Evolutionary conservation across 2,329 filamentous ascomycete species (phyloP).

Genomic region (Colletotrichum orbiculare): DNA sequence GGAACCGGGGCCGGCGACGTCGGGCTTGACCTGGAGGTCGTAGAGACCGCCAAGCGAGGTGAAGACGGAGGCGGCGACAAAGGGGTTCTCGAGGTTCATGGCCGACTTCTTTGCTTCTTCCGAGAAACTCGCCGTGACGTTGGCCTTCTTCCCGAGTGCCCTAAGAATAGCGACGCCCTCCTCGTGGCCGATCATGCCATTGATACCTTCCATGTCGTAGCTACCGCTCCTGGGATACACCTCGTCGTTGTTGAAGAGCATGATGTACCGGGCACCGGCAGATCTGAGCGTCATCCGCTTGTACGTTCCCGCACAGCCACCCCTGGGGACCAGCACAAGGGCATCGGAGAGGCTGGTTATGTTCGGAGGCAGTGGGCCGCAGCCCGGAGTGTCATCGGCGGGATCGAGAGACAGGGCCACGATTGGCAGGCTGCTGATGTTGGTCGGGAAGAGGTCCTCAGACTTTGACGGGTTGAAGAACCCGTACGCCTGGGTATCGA

Average conservation of each 20-base stretch:
- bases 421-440: slow-evolving; percentile 39
- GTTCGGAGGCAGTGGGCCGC: slow-evolving; percentile 49
- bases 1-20: slow-evolving; percentile 61
- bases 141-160: slow-evolving; percentile 10
- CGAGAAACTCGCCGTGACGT: slow-evolving; percentile 19
- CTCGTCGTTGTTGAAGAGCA: slow-evolving; percentile 50
- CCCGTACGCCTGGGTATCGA: slow-evolving; percentile 19
- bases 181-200: slow-evolving; percentile 4
- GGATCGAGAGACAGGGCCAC: slow-evolving; percentile 41
- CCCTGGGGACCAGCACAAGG: slow-evolving; percentile 51
- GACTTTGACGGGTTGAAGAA: slow-evolving; percentile 19
- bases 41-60: slow-evolving; percentile 64
- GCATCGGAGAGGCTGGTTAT: slow-evolving; percentile 52
- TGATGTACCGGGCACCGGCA: slow-evolving; percentile 52
- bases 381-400: slow-evolving; percentile 47
- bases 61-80: slow-evolving; percentile 43
- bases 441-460: slow-evolving; percentile 18
- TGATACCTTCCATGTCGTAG: neutral
- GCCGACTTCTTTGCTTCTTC: neutral
- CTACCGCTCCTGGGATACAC: slow-evolving; percentile 22
- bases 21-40: slow-evolving; percentile 62
- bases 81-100: slow-evolving; percentile 14
- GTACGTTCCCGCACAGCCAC: slow-evolving; percentile 30
- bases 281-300: slow-evolving; percentile 51
- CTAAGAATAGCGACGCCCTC: slow-evolving; percentile 13